Evolutionary conservation across 2,329 filamentous ascomycete species (phyloP).

Genomic region (Fusarium stilboides): DNA sequence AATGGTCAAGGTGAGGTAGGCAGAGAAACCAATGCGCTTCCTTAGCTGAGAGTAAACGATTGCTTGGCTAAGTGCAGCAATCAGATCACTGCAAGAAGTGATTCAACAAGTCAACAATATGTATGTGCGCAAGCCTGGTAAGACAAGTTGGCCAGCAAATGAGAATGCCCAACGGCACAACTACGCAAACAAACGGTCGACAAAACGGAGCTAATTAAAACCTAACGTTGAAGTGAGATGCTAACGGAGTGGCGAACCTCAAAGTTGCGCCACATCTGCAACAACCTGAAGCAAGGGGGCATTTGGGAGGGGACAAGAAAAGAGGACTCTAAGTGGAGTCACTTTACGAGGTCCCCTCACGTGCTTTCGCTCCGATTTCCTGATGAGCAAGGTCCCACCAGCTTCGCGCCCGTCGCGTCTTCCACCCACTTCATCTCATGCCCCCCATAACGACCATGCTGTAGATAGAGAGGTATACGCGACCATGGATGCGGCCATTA

Average conservation of each 20-base stretch:
- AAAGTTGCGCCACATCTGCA: conserved; percentile 26
- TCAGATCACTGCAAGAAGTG: neutral
- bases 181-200: conserved; percentile 31
- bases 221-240: neutral
- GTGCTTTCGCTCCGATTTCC: conserved; percentile 62
- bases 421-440: conserved; percentile 58
- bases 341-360: conserved; percentile 53
- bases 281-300: conserved; percentile 37
- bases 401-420: conserved; percentile 62
- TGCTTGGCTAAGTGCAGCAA: neutral
- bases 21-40: neutral
- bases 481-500: conserved; percentile 50
- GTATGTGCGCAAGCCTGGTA: neutral
- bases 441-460: conserved; percentile 53
- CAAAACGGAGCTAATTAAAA: conserved; percentile 23
- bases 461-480: conserved; percentile 23
- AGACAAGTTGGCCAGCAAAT: neutral
- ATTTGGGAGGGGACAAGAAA: conserved; percentile 34
- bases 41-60: neutral
- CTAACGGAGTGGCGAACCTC: conserved; percentile 21
- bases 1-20: neutral
- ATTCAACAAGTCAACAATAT: conserved; percentile 9
- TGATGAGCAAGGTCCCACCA: conserved; percentile 54
- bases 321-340: conserved; percentile 30
- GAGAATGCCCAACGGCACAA: neutral